Conservation (phyloP, 2,329 filamentous ascomycete species). For the Exophiala spinifera region DNA sequence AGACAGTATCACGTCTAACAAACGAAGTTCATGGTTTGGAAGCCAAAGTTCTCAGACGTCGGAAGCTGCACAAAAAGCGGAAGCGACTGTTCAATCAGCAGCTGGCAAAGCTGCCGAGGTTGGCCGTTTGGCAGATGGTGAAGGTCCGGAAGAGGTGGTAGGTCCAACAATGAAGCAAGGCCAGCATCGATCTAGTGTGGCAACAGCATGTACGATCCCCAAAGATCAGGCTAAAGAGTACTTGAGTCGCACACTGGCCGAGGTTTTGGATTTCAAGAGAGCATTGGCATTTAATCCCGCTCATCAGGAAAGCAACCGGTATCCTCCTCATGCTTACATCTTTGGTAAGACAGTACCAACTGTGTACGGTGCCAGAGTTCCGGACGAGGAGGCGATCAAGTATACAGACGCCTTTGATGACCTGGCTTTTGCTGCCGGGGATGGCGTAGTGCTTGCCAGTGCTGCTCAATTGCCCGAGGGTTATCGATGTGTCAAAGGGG, state of each 20-base stretch:
- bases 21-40: conserved; percentile 16
- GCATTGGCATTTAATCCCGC: conserved; percentile 63
- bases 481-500: conserved; percentile 70
- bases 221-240: conserved; percentile 61
- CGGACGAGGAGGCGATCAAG: conserved; percentile 68
- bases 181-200: conserved; percentile 33
- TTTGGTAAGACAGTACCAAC: conserved; percentile 87
- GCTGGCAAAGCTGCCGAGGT: conserved; percentile 26
- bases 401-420: conserved; percentile 79
- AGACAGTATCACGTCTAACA: conserved; percentile 40
- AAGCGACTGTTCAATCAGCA: conserved; percentile 33
- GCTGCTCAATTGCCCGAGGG: conserved; percentile 82
- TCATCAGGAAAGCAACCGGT: conserved; percentile 65
- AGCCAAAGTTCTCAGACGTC: conserved; percentile 1
- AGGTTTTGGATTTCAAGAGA: conserved; percentile 70
- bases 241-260: conserved; percentile 68
- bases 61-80: conserved; percentile 6
- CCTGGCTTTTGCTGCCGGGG: conserved; percentile 78
- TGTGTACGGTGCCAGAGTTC: conserved; percentile 75
- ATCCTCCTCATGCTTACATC: conserved; percentile 77
- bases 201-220: conserved; percentile 48
- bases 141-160: conserved; percentile 18
- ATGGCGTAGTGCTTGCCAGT: conserved; percentile 82
- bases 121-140: conserved; percentile 20
- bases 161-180: conserved; percentile 19